phyloP scores from a whole-genome alignment of 2,329 filamentous ascomycete species.

The Alternaria gaisen region DNA sequence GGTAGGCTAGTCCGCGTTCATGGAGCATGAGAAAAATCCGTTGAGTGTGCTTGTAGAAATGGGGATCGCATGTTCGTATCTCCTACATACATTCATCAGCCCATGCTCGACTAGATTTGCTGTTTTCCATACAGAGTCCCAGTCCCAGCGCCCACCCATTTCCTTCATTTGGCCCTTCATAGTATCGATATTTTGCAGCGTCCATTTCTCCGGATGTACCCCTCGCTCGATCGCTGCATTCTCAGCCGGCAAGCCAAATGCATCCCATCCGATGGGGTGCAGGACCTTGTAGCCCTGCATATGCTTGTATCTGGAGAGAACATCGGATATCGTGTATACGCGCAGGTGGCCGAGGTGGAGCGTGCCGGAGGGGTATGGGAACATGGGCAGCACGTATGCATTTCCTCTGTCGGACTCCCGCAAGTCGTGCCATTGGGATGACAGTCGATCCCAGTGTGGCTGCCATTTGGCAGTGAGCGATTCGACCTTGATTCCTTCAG shows the following conservation, averaged over 20 bases:
- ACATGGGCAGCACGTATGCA: conserved; percentile 86
- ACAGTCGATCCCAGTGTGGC: conserved; percentile 54
- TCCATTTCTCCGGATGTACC: conserved; percentile 81
- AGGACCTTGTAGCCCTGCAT: conserved; percentile 79
- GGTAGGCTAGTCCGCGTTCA: conserved; percentile 79
- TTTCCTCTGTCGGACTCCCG: conserved; percentile 46
- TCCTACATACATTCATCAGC: conserved; percentile 64
- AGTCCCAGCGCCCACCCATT: conserved; percentile 87
- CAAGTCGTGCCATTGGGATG: conserved; percentile 18
- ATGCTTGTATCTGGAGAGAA: conserved; percentile 77
- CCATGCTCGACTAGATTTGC: background rate
- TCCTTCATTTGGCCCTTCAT: conserved; percentile 83
- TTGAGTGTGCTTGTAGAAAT: conserved; percentile 91
- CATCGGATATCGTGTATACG: conserved; percentile 90
- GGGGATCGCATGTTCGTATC: conserved; percentile 81
- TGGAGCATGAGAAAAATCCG: conserved; percentile 82
- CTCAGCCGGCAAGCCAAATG: conserved; percentile 88
- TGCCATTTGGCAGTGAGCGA: conserved; percentile 61
- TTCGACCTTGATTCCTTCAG: conserved; percentile 19
- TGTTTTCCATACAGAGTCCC: conserved; percentile 69
- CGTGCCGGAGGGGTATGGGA: conserved; percentile 88
- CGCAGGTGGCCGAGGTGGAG: conserved; percentile 88
- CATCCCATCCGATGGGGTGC: conserved; percentile 95
- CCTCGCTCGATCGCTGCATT: conserved; percentile 89
- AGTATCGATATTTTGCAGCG: conserved; percentile 76